A percentile compares a stretch with the other conserved stretches of the same genome.
phyloP scores from a whole-genome alignment of 1,284 basidiomycete species.

The Puccinia coronata region DNA sequence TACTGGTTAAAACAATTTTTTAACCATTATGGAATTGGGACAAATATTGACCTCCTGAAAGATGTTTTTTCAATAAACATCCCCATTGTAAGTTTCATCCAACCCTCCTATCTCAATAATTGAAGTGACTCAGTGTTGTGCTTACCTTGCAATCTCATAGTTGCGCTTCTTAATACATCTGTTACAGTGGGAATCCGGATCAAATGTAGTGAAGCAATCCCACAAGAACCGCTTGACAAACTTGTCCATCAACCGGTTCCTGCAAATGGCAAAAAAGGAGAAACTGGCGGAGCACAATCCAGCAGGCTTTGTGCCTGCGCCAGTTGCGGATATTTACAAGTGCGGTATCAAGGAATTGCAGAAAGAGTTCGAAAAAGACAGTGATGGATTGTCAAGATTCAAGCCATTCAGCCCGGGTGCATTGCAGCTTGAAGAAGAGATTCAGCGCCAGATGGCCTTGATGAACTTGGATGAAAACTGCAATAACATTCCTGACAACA shows the following conservation, averaged over 20 bases:
- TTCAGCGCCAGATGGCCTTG: too few species aligned
- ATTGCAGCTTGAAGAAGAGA: not conserved
- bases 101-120: too few species aligned
- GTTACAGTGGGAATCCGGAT: not conserved
- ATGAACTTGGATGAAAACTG: too few species aligned
- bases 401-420: not conserved
- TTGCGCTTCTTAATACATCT: not conserved
- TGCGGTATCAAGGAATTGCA: not conserved
- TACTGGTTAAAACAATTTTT: too few species aligned
- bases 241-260: not conserved
- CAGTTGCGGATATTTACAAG: not conserved
- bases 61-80: slow-evolving; percentile 27
- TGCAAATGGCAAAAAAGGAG: slow-evolving; percentile 19
- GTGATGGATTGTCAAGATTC: not conserved
- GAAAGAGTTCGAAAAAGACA: not conserved
- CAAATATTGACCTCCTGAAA: slow-evolving; percentile 14
- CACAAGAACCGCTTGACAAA: not conserved
- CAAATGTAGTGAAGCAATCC: not conserved
- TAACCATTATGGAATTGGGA: slow-evolving; percentile 16
- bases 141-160: not conserved
- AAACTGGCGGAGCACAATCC: not conserved
- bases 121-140: not conserved
- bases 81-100: not conserved
- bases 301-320: not conserved
- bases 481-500: too few species aligned